A percentile compares a stretch with the other conserved stretches of the same genome.
Evolutionary conservation across 345 rosid species (phyloP).

Genomic region (Firmiana major): DNA sequence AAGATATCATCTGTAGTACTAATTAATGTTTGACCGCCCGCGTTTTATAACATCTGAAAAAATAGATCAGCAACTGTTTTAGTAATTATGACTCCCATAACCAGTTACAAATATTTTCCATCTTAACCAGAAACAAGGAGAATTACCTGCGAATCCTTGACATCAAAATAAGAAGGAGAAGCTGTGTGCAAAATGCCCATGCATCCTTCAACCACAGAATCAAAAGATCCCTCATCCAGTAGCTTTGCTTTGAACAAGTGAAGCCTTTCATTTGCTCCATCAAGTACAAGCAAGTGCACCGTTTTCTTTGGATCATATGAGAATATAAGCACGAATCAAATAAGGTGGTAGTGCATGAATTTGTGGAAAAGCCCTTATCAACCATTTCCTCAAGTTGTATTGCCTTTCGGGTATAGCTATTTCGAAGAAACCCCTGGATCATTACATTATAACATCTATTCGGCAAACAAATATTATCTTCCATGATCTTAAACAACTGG

Average conservation of each 20-base stretch:
- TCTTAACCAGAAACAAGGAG: background rate
- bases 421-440: too few relatives aligned
- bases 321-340: background rate
- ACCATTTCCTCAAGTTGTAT: too few relatives aligned
- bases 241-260: slow-evolving; percentile 30
- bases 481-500: too few relatives aligned
- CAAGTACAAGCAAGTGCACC: slow-evolving; percentile 30
- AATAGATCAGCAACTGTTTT: background rate
- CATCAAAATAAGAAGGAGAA: slow-evolving; percentile 16
- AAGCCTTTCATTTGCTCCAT: slow-evolving; percentile 39
- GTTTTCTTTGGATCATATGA: slow-evolving; percentile 30
- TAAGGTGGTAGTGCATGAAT: background rate
- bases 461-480: too few relatives aligned
- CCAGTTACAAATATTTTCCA: background rate
- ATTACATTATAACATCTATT: too few relatives aligned
- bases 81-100: background rate
- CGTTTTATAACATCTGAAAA: background rate
- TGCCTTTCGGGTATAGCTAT: too few relatives aligned
- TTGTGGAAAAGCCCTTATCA: too few relatives aligned
- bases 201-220: slow-evolving; percentile 30
- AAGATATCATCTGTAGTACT: background rate
- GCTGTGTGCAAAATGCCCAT: slow-evolving; percentile 36
- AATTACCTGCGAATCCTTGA: slow-evolving; percentile 3
- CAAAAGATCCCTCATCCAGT: slow-evolving; percentile 35
- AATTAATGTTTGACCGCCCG: background rate